Evolutionary conservation across 352 stramenopile genomes (phyloP).

Genomic region (Phytopythium kandeliae): DNA sequence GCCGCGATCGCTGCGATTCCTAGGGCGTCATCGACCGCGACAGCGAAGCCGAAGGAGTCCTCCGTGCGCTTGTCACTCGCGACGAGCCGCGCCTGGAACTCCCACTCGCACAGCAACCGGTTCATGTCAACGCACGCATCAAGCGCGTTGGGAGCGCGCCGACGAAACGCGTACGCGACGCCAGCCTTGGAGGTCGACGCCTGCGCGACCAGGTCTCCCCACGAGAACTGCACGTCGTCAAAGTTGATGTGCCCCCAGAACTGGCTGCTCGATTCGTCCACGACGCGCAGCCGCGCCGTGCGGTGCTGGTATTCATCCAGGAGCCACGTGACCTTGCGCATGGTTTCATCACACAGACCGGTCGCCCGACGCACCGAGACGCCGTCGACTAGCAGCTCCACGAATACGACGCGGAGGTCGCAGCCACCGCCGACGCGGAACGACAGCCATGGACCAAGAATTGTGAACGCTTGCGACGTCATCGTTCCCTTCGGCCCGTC

Average conservation of each 20-base stretch:
- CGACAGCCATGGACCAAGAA: constrained; percentile 84
- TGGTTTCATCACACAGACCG: constrained; percentile 88
- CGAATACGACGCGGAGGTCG: constrained; percentile 86
- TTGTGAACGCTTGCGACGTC: constrained; percentile 92
- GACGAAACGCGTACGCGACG: constrained; percentile 75
- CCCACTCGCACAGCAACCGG: constrained; percentile 73
- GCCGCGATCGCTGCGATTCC: constrained; percentile 81
- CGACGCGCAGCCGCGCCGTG: constrained; percentile 89
- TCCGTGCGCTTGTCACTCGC: constrained; percentile 87
- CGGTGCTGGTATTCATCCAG: constrained; percentile 72
- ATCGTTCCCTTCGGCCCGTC: constrained; percentile 90
- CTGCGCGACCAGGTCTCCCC: constrained; percentile 52
- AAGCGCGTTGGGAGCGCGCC: constrained; percentile 35
- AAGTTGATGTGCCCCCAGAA: constrained; percentile 97
- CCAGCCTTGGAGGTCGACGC: constrained; percentile 57
- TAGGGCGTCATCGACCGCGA: constrained; percentile 78
- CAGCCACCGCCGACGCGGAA: constrained; percentile 96
- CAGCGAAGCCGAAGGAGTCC: constrained; percentile 82
- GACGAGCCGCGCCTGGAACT: constrained; percentile 83
- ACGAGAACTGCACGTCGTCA: constrained; percentile 93
- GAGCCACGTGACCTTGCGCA: constrained; percentile 89
- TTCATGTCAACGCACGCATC: constrained; percentile 67
- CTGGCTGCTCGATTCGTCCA: constrained; percentile 81
- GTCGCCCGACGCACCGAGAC: constrained; percentile 80
- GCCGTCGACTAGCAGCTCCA: constrained; percentile 94